Conservation (phyloP, 768 basidiomycete genomes). For the Saitozyma sp. region DNA sequence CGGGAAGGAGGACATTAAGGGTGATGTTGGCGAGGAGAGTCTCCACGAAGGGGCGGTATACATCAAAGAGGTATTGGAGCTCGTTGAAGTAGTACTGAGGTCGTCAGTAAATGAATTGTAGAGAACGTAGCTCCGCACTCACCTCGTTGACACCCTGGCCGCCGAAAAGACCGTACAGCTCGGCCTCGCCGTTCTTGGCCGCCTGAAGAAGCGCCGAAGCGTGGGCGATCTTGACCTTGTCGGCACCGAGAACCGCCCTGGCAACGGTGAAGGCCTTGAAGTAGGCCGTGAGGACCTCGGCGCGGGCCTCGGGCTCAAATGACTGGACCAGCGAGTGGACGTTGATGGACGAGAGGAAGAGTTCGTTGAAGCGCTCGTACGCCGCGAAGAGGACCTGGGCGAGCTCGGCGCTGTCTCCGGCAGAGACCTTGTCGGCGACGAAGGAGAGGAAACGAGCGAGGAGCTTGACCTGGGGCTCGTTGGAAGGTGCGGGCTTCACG, state of each 20-base stretch:
- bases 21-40: conserved; percentile 69
- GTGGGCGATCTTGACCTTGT: conserved; percentile 55
- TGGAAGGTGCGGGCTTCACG: conserved; percentile 57
- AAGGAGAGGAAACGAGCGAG: conserved; percentile 79
- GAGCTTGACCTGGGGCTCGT: conserved; percentile 73
- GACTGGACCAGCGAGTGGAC: conserved; percentile 76
- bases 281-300: conserved; percentile 74
- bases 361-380: conserved; percentile 72
- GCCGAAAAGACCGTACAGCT: conserved; percentile 88
- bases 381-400: conserved; percentile 66
- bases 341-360: conserved; percentile 71
- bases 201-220: conserved; percentile 55
- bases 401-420: conserved; percentile 57
- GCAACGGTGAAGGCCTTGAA: conserved; percentile 69
- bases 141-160: conserved; percentile 95
- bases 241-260: conserved; percentile 61
- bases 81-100: conserved; percentile 86
- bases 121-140: conserved; percentile 12
- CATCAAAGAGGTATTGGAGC: conserved; percentile 83
- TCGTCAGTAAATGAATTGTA: conserved; percentile 14
- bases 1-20: conserved; percentile 67
- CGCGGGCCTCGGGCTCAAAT: conserved; percentile 73
- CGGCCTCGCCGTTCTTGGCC: conserved; percentile 50
- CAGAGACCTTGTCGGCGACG: conserved; percentile 63
- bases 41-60: conserved; percentile 81